Conservation (phyloP, 345 rosid genomes). For the Aethionema arabicum region DNA sequence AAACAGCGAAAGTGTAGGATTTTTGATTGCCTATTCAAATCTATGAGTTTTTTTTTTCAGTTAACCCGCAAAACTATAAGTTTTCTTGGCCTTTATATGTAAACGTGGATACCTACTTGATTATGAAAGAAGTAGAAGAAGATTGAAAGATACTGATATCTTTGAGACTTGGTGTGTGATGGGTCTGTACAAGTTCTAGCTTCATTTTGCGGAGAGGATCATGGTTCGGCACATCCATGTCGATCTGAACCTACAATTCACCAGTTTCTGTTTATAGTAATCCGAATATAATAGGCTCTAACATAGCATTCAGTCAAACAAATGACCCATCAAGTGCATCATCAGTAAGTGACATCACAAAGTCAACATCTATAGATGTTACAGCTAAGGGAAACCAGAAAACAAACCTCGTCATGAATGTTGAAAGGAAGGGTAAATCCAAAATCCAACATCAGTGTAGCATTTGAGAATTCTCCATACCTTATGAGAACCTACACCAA, state of each 20-base stretch:
- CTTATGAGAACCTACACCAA: conserved; percentile 55
- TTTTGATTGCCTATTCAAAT: too few species aligned
- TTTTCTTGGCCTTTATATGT: neutral
- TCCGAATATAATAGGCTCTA: neutral
- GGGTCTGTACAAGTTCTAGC: conserved; percentile 50
- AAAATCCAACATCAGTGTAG: conserved; percentile 68
- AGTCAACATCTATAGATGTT: conserved; percentile 21
- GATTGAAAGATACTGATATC: conserved; percentile 44
- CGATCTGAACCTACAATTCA: conserved; percentile 58
- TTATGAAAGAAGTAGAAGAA: conserved; percentile 48
- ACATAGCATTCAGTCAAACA: conserved; percentile 8
- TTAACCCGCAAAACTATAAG: too few species aligned
- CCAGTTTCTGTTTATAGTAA: conserved; percentile 19
- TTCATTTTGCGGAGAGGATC: conserved; percentile 58
- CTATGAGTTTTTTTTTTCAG: too few species aligned
- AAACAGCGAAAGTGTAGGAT: too few species aligned
- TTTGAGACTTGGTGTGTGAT: conserved; percentile 40
- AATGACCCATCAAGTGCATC: conserved; percentile 23
- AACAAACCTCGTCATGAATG: conserved; percentile 67
- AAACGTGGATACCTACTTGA: conserved; percentile 58
- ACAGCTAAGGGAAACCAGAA: conserved; percentile 24
- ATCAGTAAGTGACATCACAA: conserved; percentile 8
- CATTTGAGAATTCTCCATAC: conserved; percentile 78
- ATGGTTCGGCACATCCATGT: conserved; percentile 43
- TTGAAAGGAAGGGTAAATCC: conserved; percentile 78